Percentiles rank a stretch among this genome's conserved stretches.
Conservation (phyloP, 768 basidiomycete species). For the Agaricus subrufescens region DNA sequence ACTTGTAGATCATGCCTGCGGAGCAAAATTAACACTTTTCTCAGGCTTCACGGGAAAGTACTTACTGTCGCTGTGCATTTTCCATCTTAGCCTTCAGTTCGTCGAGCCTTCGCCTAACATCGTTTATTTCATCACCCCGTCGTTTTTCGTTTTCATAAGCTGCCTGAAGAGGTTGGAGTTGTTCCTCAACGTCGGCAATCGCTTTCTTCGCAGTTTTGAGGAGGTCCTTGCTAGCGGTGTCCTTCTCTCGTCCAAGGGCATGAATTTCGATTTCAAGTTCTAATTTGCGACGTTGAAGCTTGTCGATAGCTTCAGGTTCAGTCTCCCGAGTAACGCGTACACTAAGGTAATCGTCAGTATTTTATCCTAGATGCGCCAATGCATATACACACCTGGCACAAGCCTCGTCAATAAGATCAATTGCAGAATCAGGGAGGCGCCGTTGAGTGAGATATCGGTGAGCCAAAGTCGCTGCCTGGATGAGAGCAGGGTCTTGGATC, state of each 20-base stretch:
- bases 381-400: conserved; percentile 63
- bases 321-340: conserved; percentile 93
- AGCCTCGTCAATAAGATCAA: conserved; percentile 90
- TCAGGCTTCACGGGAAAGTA: not conserved
- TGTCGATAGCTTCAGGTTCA: conserved; percentile 89
- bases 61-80: conserved; percentile 84
- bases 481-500: conserved; percentile 84
- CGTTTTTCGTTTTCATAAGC: conserved; percentile 86
- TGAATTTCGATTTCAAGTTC: conserved; percentile 95
- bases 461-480: conserved; percentile 85
- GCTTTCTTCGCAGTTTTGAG: conserved; percentile 69
- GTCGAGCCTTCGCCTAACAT: conserved; percentile 77
- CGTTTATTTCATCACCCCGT: conserved; percentile 75
- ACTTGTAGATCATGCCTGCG: conserved; percentile 63
- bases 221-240: conserved; percentile 81
- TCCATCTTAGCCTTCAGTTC: conserved; percentile 89
- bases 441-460: conserved; percentile 88
- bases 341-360: conserved; percentile 28
- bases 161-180: conserved; percentile 76
- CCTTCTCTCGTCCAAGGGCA: conserved; percentile 90
- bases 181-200: conserved; percentile 80
- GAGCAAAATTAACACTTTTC: conserved; percentile 11
- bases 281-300: conserved; percentile 81
- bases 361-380: not conserved
- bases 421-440: conserved; percentile 79